A percentile compares a stretch with the other conserved stretches of the same genome.
These are phyloP conservation scores for Cyberlindnera suaveolens DNA, from an alignment of 805 yeast genomes.

Conservation along the genomic window DNA sequence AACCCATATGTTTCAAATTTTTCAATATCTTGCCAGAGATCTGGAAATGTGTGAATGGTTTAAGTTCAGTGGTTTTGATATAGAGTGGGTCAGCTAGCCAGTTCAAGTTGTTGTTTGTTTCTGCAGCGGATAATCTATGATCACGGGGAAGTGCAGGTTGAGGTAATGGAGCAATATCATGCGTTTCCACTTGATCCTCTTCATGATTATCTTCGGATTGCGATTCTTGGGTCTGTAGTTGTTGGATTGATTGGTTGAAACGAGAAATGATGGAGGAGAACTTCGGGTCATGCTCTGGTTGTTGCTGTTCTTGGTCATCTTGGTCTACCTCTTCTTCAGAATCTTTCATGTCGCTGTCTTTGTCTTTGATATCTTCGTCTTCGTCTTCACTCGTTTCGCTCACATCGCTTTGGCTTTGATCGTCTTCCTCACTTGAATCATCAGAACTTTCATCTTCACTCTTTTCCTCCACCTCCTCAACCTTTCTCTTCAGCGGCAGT, in stretches of 20 bases:
- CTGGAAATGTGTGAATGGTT: conserved; percentile 43
- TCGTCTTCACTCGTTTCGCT: conserved; percentile 17
- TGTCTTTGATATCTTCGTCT: background rate
- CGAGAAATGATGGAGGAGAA: conserved; percentile 48
- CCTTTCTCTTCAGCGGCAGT: conserved; percentile 4
- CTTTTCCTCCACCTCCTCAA: conserved; percentile 8
- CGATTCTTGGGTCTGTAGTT: conserved; percentile 7
- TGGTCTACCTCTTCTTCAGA: conserved; percentile 4
- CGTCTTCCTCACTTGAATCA: conserved; percentile 13
- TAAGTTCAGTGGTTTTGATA: conserved; percentile 39
- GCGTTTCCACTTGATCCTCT: conserved; percentile 25
- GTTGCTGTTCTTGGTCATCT: conserved; percentile 9
- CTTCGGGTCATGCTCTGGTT: conserved; percentile 29
- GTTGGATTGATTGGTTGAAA: conserved; percentile 39
- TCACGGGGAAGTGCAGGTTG: conserved; percentile 70
- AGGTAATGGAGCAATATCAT: conserved; percentile 68
- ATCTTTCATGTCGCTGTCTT: conserved; percentile 11
- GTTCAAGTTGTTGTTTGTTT: conserved; percentile 36
- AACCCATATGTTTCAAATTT: conserved; percentile 43
- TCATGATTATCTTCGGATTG: conserved; percentile 14
- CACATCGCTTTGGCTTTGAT: conserved; percentile 16
- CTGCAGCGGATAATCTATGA: conserved; percentile 29
- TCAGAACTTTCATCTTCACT: background rate
- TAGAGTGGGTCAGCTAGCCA: conserved; percentile 68
- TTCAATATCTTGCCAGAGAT: conserved; percentile 36